Conservation (phyloP, 768 basidiomycete genomes). For the Leucosporidium scottii region DNA sequence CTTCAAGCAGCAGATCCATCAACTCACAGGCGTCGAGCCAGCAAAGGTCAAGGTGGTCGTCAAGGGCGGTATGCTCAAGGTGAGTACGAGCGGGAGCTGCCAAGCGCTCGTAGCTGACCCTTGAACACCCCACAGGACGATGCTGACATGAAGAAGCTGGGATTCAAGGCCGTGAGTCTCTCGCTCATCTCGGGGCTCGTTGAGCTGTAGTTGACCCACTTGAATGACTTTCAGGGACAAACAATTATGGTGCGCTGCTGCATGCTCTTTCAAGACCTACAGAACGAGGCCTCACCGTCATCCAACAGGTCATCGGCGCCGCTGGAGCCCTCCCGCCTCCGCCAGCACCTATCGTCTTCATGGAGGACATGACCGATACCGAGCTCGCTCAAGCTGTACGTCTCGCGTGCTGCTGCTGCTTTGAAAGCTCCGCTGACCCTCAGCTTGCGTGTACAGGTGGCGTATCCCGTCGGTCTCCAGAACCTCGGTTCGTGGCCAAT, state of each 20-base stretch:
- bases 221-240: constrained; percentile 55
- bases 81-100: not conserved
- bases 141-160: constrained; percentile 74
- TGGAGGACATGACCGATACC: constrained; percentile 85
- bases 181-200: constrained; percentile 4
- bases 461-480: constrained; percentile 69
- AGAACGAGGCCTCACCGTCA: not conserved
- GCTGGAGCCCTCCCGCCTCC: constrained; percentile 87
- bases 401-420: constrained; percentile 7
- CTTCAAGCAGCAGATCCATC: constrained; percentile 79
- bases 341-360: constrained; percentile 71
- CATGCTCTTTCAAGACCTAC: not conserved
- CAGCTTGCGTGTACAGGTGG: constrained; percentile 49
- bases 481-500: constrained; percentile 47
- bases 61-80: constrained; percentile 53
- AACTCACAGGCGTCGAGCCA: constrained; percentile 72
- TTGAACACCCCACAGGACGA: constrained; percentile 57
- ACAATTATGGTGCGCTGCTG: constrained; percentile 58
- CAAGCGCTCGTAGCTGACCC: no score
- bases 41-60: constrained; percentile 98
- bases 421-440: not conserved
- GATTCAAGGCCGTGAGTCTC: constrained; percentile 64
- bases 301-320: constrained; percentile 63
- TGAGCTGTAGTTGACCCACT: not conserved
- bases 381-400: constrained; percentile 72